Base-by-base conservation (phyloP, 352 stramenopile genomes). In the Sclerospora graminicola region DNA sequence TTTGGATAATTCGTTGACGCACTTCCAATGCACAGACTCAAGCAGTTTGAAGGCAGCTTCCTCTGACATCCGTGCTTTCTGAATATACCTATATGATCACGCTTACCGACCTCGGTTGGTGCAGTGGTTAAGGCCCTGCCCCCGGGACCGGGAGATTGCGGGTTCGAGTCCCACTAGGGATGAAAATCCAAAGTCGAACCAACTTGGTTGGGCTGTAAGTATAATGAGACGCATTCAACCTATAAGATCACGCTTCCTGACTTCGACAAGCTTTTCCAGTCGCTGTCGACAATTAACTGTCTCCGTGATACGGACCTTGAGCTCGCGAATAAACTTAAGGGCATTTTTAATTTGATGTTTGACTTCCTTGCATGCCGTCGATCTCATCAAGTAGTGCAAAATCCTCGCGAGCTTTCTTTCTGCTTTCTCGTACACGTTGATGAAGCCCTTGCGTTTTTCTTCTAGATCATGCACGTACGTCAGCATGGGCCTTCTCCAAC, bases 221-320 rank as follows among this genome's bases (percentile, higher is more conserved):
- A n/a, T n/a, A n/a, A n/a, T n/a, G n/a, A n/a, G n/a, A n/a, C n/a
- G n/a, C n/a, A n/a, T n/a, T n/a, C n/a, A n/a, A n/a, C n/a, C n/a
- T n/a, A n/a, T n/a, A n/a, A 89, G 61, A 38, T 85, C 66, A 28
- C 79, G 60, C 21, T 65, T 80, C 48, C 87, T 87, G 30, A 85
- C 71, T 36, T 82, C 66, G 13, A 79, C 38, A 2, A 83, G 28
- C 42, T 88, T 88, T 37, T 88, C 70, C 29, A 84, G 38, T 1
- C 80, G 74, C 59, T 89, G 72, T 29, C 77, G 69, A 26, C 82
- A 66, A 20, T 64, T 76, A n/a, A 73, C 48, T 11, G 72, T 71
- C 42, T 89, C 72, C 4, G 63, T 43, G 5, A 60, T 67, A 37
- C 73, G 63, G 23, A 56, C 53, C 6, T 60, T 29, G 18, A 84